Percentiles rank a stretch among this genome's conserved stretches.
These are phyloP conservation scores for Solanum neorickii DNA, from an alignment of 257 asterid genomes.

Conservation along the genomic window DNA sequence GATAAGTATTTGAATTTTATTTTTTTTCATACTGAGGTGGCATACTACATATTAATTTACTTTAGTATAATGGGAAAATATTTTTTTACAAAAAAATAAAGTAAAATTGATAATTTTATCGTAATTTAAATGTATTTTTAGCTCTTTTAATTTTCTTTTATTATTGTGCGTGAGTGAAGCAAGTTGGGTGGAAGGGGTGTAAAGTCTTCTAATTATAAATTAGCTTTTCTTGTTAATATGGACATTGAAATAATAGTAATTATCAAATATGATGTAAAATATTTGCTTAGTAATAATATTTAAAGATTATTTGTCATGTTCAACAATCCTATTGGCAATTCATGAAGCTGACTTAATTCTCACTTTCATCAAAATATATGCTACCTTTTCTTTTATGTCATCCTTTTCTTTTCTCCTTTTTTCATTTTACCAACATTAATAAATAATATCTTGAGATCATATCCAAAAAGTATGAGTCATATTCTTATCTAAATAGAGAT, in stretches of 20 bases:
- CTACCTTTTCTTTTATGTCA: background rate
- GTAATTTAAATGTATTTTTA: too few species aligned
- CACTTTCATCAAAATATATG: background rate
- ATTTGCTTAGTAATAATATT: background rate
- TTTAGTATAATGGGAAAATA: too few species aligned
- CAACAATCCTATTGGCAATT: background rate
- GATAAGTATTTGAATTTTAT: too few species aligned
- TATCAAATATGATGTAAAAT: background rate
- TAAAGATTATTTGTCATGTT: background rate
- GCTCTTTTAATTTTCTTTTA: too few species aligned
- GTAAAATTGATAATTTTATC: too few species aligned
- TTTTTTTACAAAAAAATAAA: too few species aligned
- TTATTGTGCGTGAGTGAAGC: background rate
- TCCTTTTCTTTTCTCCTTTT: background rate
- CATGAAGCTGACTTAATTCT: background rate
- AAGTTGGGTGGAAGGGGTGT: background rate
- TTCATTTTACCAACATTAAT: background rate
- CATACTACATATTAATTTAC: too few species aligned
- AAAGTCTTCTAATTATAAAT: too few species aligned
- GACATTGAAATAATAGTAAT: background rate
- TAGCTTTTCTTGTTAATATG: too few species aligned
- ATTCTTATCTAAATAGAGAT: background rate
- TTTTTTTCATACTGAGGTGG: too few species aligned
- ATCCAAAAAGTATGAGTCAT: background rate
- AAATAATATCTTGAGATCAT: background rate